Evolutionary conservation across 257 asterid genomes (phyloP), one percentile per base, ranked within the genome.

Genomic region (Lithospermum erythrorhizon): DNA sequence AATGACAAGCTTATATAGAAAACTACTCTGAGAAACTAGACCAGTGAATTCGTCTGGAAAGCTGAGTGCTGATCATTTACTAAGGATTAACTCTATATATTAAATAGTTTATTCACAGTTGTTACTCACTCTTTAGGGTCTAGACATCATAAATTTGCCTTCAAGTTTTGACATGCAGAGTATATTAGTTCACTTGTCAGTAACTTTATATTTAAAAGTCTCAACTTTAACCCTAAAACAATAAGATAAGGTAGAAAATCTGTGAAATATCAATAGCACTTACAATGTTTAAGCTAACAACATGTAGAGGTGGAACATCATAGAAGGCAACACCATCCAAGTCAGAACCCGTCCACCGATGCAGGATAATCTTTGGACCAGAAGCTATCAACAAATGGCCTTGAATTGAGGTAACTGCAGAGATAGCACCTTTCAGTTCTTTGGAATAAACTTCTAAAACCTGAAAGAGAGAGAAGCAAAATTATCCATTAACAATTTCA

Each of bases 361-460:
- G 97, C 70, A 88, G 75, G 65, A 81, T 84, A 70, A 91, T 84
- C 82, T 88, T 91, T 69, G 98, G 97, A 73, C 97, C 98, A 52
- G 96, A 84, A 63, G 95, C 95, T 69, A 91, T 77, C 77, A 91
- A 78, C 78, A 91, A 68, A 83, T 91, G 88, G 65, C 96, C 96
- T 74, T 88, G 96, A 63, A 91, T 96, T 62, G 98, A 82, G 41
- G 98, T 95, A 41, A 91, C 73, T 73, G 98, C 98, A 66, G 98
- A 89, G 78, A 91, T 91, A 73, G 98, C 97, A 75, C 98, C 98
- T 81, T 91, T 91, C 76, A 88, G 73, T 82, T 91, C 98, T 79
- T 86, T 88, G 71, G 96, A 81, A 79, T 83, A 88, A 37, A 84
- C 89, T 75, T 91, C 97, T 21, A 83, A 57, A 65, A 91, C 93